Conservation (phyloP, 1,139 yeast species). For the Tardiomyces blankii region DNA sequence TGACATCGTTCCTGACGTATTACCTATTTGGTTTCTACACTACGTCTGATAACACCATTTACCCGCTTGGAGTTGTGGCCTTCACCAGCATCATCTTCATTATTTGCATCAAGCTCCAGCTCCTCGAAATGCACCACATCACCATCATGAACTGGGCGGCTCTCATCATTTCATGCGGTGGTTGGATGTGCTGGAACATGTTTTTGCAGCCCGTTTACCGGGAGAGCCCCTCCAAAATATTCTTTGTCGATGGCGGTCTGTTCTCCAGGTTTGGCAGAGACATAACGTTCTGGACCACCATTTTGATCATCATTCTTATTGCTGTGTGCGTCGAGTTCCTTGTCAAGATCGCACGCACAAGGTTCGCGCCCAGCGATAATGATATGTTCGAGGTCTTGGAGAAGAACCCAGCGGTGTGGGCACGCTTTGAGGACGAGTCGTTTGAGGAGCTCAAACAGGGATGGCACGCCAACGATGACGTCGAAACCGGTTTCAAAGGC, state of each 20-base stretch:
- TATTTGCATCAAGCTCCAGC: conserved; percentile 67
- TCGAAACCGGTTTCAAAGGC: background rate
- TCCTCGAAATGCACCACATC: conserved; percentile 76
- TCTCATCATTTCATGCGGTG: conserved; percentile 64
- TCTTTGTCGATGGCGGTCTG: conserved; percentile 62
- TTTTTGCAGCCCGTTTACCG: conserved; percentile 61
- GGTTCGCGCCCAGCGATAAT: conserved; percentile 59
- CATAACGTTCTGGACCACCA: conserved; percentile 74
- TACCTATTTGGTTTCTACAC: conserved; percentile 52
- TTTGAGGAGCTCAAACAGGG: conserved; percentile 66
- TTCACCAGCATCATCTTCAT: conserved; percentile 63
- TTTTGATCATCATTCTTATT: conserved; percentile 43
- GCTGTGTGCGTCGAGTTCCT: conserved; percentile 47
- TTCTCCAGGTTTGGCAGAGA: conserved; percentile 66
- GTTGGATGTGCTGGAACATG: conserved; percentile 83
- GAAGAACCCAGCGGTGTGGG: conserved; percentile 53
- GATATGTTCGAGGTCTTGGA: conserved; percentile 73
- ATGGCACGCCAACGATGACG: conserved; percentile 39
- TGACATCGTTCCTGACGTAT: conserved; percentile 58
- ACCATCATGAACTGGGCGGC: conserved; percentile 65
- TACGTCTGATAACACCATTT: conserved; percentile 65
- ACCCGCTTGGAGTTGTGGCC: conserved; percentile 69
- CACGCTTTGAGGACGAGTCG: conserved; percentile 62
- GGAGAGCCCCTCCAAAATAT: conserved; percentile 48
- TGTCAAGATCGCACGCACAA: conserved; percentile 43